Percentiles rank a stretch among this genome's conserved stretches.
Conservation (phyloP, 495 filamentous ascomycete genomes). For the Neurospora sp. region DNA sequence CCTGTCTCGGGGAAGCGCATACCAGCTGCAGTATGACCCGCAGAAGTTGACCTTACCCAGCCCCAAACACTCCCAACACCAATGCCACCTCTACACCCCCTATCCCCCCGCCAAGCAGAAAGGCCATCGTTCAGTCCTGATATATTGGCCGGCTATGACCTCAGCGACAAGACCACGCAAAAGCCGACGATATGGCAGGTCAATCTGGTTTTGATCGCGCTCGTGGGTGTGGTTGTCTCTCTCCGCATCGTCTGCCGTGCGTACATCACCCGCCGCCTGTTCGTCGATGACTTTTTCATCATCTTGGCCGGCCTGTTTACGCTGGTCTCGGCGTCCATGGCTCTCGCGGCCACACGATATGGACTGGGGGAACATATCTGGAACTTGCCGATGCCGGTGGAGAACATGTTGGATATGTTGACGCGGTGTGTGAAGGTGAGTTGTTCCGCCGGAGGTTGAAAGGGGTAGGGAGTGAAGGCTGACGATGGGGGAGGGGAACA, state of each 20-base stretch:
- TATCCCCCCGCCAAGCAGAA: neutral
- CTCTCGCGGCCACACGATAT: conserved; percentile 10
- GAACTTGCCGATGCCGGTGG: conserved; percentile 14
- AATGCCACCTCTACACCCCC: neutral
- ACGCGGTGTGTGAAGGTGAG: conserved; percentile 12
- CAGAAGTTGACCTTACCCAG: neutral
- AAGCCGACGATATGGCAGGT: conserved; percentile 9
- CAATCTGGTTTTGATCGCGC: conserved; percentile 14
- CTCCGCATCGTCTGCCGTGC: conserved; percentile 10
- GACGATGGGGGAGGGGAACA: conserved; percentile 1
- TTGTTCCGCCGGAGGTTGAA: neutral
- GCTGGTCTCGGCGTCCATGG: conserved; percentile 11
- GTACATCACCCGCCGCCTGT: conserved; percentile 10
- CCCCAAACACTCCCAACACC: neutral
- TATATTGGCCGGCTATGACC: conserved; percentile 7
- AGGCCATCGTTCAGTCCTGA: neutral
- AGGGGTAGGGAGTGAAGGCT: neutral
- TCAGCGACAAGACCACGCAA: conserved; percentile 10
- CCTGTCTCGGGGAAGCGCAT: neutral
- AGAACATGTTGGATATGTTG: conserved; percentile 5
- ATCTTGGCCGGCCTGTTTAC: conserved; percentile 17
- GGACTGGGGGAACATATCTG: conserved; percentile 22
- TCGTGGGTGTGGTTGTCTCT: conserved; percentile 8
- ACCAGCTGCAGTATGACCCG: neutral
- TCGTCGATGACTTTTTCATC: conserved; percentile 16